A percentile compares a stretch with the other conserved stretches of the same genome.
These are phyloP conservation scores for Pseudopithomyces maydicus DNA, from an alignment of 2,329 filamentous ascomycete species.

Conservation along the genomic window DNA sequence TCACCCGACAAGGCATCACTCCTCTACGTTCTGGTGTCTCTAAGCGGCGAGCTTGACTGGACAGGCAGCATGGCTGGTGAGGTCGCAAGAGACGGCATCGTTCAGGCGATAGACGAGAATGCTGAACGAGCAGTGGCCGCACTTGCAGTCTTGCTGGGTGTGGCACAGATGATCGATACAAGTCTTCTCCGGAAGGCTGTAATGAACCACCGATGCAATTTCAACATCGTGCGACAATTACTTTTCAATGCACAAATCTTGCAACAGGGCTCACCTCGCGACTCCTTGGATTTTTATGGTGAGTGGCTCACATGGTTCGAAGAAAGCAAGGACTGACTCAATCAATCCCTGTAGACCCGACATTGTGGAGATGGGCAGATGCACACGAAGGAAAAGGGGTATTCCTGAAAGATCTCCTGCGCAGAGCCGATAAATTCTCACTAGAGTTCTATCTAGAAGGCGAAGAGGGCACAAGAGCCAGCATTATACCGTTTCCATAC, in stretches of 20 bases:
- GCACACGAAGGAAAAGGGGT: constrained; percentile 30
- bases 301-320: background rate
- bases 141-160: constrained; percentile 37
- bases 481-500: constrained; percentile 42
- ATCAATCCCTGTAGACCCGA: constrained; percentile 25
- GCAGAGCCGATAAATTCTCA: constrained; percentile 36
- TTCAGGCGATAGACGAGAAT: constrained; percentile 30
- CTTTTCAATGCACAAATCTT: constrained; percentile 43
- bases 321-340: background rate
- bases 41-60: constrained; percentile 43
- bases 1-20: constrained; percentile 33
- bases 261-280: constrained; percentile 17
- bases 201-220: constrained; percentile 32
- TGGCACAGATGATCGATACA: constrained; percentile 35
- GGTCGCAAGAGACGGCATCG: constrained; percentile 37
- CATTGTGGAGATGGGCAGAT: constrained; percentile 42
- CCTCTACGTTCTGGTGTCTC: constrained; percentile 40
- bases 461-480: constrained; percentile 27
- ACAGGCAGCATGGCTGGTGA: constrained; percentile 40
- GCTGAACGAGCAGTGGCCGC: constrained; percentile 40
- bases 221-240: constrained; percentile 37
- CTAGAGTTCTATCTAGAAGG: constrained; percentile 40
- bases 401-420: constrained; percentile 36
- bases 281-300: constrained; percentile 33
- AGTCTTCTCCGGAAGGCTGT: constrained; percentile 36